A percentile compares a stretch with the other conserved stretches of the same genome.
These are phyloP conservation scores for Hortaea sp. DNA, from an alignment of 2,329 filamentous ascomycete genomes.

Conservation along the genomic window DNA sequence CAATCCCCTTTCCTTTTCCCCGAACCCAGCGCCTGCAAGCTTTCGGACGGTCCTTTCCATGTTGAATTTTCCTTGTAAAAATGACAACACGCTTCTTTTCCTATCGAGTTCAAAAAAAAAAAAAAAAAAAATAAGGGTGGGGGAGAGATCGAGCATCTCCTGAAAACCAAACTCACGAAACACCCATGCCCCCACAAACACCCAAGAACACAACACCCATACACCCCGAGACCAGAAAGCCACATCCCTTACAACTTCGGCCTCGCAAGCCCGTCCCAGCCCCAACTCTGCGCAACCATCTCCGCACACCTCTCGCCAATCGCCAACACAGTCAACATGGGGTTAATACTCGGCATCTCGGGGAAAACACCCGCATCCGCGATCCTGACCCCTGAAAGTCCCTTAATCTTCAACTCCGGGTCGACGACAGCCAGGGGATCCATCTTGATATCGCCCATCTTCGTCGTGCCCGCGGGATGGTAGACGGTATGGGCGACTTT, in stretches of 20 bases:
- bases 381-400: slow-evolving; percentile 64
- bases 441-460: slow-evolving; percentile 66
- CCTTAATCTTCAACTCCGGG: slow-evolving; percentile 58
- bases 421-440: slow-evolving; percentile 76
- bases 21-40: too few relatives aligned
- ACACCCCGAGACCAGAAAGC: background rate
- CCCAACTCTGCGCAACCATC: slow-evolving; percentile 65
- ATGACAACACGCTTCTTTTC: too few relatives aligned
- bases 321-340: slow-evolving; percentile 79
- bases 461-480: slow-evolving; percentile 79
- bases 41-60: too few relatives aligned
- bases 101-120: too few relatives aligned
- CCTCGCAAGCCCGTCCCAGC: slow-evolving; percentile 50
- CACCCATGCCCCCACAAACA: too few relatives aligned
- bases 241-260: slow-evolving; percentile 37
- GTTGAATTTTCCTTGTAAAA: too few relatives aligned
- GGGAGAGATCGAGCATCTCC: too few relatives aligned
- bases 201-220: too few relatives aligned
- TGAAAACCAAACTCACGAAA: too few relatives aligned
- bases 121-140: too few relatives aligned
- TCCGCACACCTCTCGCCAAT: slow-evolving; percentile 79
- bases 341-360: slow-evolving; percentile 77
- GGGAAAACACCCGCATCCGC: slow-evolving; percentile 85
- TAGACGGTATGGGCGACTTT: slow-evolving; percentile 80
- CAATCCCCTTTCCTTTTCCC: too few relatives aligned